Conservation (phyloP, 441 rosid species). For the Bocquillonia castaneifolia region DNA sequence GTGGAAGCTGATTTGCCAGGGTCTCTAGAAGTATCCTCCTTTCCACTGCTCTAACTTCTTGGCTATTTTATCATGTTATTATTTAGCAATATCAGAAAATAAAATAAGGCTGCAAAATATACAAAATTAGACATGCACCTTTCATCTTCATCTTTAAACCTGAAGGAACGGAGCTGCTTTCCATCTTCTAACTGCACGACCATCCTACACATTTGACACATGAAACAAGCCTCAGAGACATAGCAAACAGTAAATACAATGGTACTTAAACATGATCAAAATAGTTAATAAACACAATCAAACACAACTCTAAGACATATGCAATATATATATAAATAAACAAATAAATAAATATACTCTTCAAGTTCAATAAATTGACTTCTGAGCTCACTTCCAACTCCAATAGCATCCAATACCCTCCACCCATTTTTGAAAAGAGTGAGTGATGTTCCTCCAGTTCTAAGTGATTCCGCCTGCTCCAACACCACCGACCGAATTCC, state of each 20-base stretch:
- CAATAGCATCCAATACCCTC: slow-evolving; percentile 80
- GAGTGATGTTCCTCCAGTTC: slow-evolving; percentile 84
- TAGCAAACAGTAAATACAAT: neutral
- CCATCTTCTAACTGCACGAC: slow-evolving; percentile 74
- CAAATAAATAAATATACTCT: slow-evolving; percentile 70
- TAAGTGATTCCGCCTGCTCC: slow-evolving; percentile 85
- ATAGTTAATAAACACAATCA: neutral
- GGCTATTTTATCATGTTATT: slow-evolving; percentile 40
- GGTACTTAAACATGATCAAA: too few species aligned
- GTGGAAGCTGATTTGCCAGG: slow-evolving; percentile 63
- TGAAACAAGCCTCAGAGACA: slow-evolving; percentile 43
- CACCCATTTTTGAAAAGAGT: slow-evolving; percentile 95
- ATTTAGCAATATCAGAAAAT: neutral
- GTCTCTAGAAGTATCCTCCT: slow-evolving; percentile 76
- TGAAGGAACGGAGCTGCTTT: slow-evolving; percentile 71
- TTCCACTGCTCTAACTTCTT: slow-evolving; percentile 93
- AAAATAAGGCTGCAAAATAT: neutral
- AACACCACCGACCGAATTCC: slow-evolving; percentile 74
- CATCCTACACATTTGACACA: slow-evolving; percentile 86
- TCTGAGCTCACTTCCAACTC: slow-evolving; percentile 70
- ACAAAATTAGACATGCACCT: slow-evolving; percentile 34
- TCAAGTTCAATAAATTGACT: slow-evolving; percentile 69
- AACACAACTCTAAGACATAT: too few species aligned
- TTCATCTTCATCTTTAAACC: slow-evolving; percentile 82
- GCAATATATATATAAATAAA: neutral